Percentiles rank a stretch among this genome's conserved stretches.
Evolutionary conservation across 495 filamentous ascomycete genomes (phyloP).

Genomic region (Podospora conica): DNA sequence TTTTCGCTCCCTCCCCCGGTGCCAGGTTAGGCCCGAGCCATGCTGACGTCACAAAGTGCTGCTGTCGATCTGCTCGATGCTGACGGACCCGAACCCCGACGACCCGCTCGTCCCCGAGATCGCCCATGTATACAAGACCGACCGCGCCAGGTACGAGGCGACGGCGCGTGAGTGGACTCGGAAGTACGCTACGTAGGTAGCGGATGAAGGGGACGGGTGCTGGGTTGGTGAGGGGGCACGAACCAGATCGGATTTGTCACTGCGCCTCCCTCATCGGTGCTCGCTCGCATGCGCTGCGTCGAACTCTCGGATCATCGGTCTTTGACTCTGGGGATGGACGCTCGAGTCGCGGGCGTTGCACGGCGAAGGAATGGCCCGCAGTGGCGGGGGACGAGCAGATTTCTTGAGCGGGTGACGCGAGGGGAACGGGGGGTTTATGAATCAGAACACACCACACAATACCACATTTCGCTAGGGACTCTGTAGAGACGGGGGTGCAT

Average conservation of each 20-base stretch:
- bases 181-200: constrained; percentile 82
- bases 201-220: neutral
- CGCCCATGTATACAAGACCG: constrained; percentile 99
- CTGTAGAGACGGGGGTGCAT: neutral
- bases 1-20: neutral
- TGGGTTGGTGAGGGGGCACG: constrained; percentile 4
- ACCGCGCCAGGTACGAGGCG: constrained; percentile 88
- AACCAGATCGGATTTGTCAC: constrained; percentile 10
- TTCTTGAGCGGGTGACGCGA: neutral
- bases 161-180: constrained; percentile 97
- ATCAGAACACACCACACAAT: neutral
- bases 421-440: neutral
- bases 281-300: neutral
- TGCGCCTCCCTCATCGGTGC: neutral
- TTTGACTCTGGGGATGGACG: neutral
- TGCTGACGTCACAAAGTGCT: constrained; percentile 53
- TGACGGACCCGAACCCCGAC: constrained; percentile 98
- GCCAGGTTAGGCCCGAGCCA: neutral
- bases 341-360: neutral
- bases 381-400: neutral
- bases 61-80: constrained; percentile 98
- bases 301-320: neutral
- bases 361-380: neutral
- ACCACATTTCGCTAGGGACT: neutral
- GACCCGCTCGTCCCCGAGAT: constrained; percentile 98